Conservation (phyloP, 306 rosid species). For the Senna tora region DNA sequence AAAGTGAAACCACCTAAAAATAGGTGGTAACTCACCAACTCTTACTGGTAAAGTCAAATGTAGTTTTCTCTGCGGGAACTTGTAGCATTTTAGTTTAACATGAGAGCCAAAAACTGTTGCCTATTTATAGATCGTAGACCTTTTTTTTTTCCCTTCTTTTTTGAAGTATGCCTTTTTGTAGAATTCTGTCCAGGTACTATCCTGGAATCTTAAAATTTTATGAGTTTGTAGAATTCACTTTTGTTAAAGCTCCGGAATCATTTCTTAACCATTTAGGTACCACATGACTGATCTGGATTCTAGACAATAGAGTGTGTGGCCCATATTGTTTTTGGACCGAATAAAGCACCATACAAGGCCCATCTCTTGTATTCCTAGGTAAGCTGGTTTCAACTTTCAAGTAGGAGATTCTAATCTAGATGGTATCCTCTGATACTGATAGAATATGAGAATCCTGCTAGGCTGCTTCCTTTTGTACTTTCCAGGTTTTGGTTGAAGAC, state of each 20-base stretch:
- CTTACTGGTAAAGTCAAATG: neutral
- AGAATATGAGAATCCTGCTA: too few species aligned
- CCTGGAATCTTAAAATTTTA: neutral
- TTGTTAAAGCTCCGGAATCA: slow-evolving; percentile 12
- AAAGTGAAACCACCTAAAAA: slow-evolving; percentile 98
- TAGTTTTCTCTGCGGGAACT: slow-evolving; percentile 47
- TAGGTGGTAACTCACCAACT: slow-evolving; percentile 66
- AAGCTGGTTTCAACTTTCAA: too few species aligned
- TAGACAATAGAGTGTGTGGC: too few species aligned
- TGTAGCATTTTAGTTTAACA: slow-evolving; percentile 45
- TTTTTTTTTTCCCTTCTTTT: slow-evolving; percentile 1
- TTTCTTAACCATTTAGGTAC: neutral
- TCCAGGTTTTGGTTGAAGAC: too few species aligned
- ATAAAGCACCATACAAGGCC: too few species aligned
- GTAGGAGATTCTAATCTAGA: too few species aligned
- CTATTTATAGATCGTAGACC: slow-evolving; percentile 38
- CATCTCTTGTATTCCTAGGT: too few species aligned
- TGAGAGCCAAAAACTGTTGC: slow-evolving; percentile 44
- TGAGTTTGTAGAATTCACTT: neutral
- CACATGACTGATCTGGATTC: neutral
- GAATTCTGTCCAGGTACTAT: slow-evolving; percentile 40
- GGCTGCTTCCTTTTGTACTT: too few species aligned
- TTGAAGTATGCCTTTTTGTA: slow-evolving; percentile 39
- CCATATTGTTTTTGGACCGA: too few species aligned
- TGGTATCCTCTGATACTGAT: too few species aligned